Base-by-base conservation (phyloP, 208 protist genomes). In the Acanthamoeba culbertsoni region DNA sequence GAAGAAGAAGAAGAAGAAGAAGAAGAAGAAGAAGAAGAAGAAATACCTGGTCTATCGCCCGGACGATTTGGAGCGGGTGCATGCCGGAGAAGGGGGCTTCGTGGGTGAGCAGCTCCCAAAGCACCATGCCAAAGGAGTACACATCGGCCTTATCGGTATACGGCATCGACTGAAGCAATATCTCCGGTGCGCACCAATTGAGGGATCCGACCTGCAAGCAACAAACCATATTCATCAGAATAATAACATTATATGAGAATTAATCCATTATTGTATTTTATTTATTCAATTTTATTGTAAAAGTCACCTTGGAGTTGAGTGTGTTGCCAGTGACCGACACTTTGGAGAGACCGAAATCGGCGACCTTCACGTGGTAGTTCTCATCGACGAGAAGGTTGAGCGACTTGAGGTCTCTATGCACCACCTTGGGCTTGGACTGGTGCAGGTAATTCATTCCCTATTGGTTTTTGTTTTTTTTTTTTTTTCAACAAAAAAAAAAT, bases 41-140 rank as follows among this genome's bases (percentile, higher is more conserved):
- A 3, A 14, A 20, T 43, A 59, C 82, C 82, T 90, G 82, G 35
- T 90, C 82, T 45, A 90, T 90, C 31, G 82, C 82, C 53, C 82
- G 46, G 51, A 90, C 82, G 46, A 90, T 90, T 31, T 90, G 82
- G 37, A 90, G 82, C 20, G 82, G 82, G 42, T 90, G 82, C 46
- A 90, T 59, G 28, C 82, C 82, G 35, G 46, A 57, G 53, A 90
- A 90, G 18, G 82, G 82, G 18, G 82, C 82, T 35, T 90, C 82
- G 26, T 90, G 68, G 26, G 95, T 96, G 26, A 96, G 73, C 31
- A 97, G 68, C 62, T 97, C 96, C 1, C 73, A 93, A 37, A 97
- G 91, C 0, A 97, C 95, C 45, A 97, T 95, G 20, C 94, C 96
- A 93, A 95, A 97, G 2, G 71, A 86, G 63, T 95, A 97, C 4